Base-by-base conservation (phyloP, 2,329 filamentous ascomycete species). In the Apiospora sp. region DNA sequence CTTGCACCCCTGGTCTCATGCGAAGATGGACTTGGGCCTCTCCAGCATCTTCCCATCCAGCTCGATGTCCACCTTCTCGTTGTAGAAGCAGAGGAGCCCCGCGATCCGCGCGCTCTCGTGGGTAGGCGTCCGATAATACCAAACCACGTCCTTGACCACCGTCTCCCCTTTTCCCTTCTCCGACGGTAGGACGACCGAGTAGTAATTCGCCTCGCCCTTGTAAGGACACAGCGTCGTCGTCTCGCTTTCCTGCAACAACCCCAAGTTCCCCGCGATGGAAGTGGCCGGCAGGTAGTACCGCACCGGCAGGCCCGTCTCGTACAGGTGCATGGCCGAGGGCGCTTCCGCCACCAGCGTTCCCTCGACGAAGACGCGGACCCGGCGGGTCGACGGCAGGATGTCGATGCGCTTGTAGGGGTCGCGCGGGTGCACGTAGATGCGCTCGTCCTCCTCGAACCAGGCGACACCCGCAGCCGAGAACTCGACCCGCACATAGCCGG, bases 401-500 rank as follows among this genome's bases (percentile, higher is more conserved):
- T 92, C 91, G 73, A 93, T 83, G 16, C 91, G 86, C 75, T 91
- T 91, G 81, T 88, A 92, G 0, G 91, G 91, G 71, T 93, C 91
- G 74, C 92, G 92, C 0, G 91, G 91, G 73, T 93, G 91, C 4
- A 89, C 85, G 76, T 86, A 87, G 71, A 92, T 87, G 1, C 86
- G 87, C 0, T 83, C 82, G 69, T 91, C 89, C 80, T 92, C 91
- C 77, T 91, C 90, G 74, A 86, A 87, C 74, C 84, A 83, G 1
- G 77, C 77, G 64, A 81, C 80, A 69, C 68, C 78, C 19, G 76
- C 24, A 12, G 48, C 76, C 67, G 34, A 71, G 72, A 79, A 78
- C 71, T 75, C 75, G 13, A 77, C 74, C 22, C 75, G 75, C 44
- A 76, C 76, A 22, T 76, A 72, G 27, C 76, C 78, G 44, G 76